Conservation (phyloP, 1,284 basidiomycete genomes). For the Abortiporus biennis region DNA sequence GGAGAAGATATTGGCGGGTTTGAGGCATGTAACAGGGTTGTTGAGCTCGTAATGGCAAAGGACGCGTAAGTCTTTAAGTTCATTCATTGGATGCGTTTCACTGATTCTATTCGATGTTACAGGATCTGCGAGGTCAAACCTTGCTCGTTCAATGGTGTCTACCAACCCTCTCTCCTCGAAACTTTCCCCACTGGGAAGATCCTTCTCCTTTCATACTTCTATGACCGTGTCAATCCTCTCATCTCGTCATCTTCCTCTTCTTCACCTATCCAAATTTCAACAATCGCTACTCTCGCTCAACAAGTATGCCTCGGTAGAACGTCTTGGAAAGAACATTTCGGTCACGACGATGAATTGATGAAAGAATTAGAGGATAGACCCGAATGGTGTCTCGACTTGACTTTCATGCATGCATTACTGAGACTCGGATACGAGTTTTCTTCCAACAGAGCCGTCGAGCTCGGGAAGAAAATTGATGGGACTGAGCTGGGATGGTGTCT, state of each 20-base stretch:
- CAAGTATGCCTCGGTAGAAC: constrained; percentile 67
- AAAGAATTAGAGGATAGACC: constrained; percentile 78
- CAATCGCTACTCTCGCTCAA: constrained; percentile 60
- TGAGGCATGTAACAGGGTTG: constrained; percentile 78
- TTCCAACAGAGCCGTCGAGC: constrained; percentile 58
- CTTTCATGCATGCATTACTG: constrained; percentile 89
- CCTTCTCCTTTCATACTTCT: constrained; percentile 93
- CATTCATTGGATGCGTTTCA: constrained; percentile 6
- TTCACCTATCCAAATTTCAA: constrained; percentile 47
- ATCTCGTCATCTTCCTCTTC: constrained; percentile 33
- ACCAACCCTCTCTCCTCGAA: constrained; percentile 92
- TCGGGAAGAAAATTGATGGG: constrained; percentile 86
- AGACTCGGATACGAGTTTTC: constrained; percentile 81
- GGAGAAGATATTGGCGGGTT: constrained; percentile 80
- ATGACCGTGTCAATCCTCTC: constrained; percentile 87
- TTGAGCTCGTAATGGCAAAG: constrained; percentile 94
- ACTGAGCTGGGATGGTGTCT: constrained; percentile 96
- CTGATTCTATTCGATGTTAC: constrained; percentile 3
- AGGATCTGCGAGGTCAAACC: constrained; percentile 87
- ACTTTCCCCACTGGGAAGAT: constrained; percentile 80
- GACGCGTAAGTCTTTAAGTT: constrained; percentile 65
- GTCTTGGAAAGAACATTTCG: constrained; percentile 58
- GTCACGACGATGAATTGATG: constrained; percentile 48
- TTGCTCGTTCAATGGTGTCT: constrained; percentile 96
- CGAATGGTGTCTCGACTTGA: constrained; percentile 94